A percentile compares a stretch with the other conserved stretches of the same genome.
phyloP scores from a whole-genome alignment of 78 protist species.

The Protostelium mycophagum region DNA sequence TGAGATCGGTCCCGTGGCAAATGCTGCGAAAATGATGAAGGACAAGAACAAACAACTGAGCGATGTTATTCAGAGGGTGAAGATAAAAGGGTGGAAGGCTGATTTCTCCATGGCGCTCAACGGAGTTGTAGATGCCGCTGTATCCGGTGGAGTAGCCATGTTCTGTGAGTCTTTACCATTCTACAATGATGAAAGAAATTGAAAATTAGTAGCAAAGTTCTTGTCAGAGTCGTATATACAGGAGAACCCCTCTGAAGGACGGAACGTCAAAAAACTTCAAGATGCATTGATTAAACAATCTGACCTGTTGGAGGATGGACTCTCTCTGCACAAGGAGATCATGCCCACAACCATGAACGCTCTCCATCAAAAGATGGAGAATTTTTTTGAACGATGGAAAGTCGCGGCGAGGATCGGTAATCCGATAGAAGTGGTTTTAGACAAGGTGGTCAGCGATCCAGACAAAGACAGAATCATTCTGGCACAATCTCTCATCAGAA shows the following conservation, averaged over 20 bases:
- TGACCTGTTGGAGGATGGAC: slow-evolving; percentile 13
- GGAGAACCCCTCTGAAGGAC: slow-evolving; percentile 15
- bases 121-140: slow-evolving; percentile 59
- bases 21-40: slow-evolving; percentile 27
- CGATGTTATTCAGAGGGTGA: slow-evolving; percentile 5
- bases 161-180: slow-evolving; percentile 6
- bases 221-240: slow-evolving; percentile 11
- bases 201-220: slow-evolving; percentile 25
- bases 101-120: slow-evolving; percentile 38
- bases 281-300: slow-evolving; percentile 9
- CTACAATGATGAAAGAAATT: background rate
- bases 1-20: slow-evolving; percentile 47
- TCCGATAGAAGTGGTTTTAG: background rate
- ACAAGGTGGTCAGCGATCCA: background rate
- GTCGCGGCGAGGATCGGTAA: background rate
- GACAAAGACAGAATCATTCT: background rate
- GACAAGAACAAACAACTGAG: slow-evolving; percentile 48
- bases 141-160: slow-evolving; percentile 55
- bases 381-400: slow-evolving; percentile 49
- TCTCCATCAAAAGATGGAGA: slow-evolving; percentile 45
- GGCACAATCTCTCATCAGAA: background rate
- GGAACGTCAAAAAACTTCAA: slow-evolving; percentile 5
- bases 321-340: slow-evolving; percentile 32
- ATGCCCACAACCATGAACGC: slow-evolving; percentile 47
- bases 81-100: slow-evolving; percentile 24